These are phyloP conservation scores for Aspergillus sp. DNA, from an alignment of 2,329 filamentous ascomycete genomes.

Conservation along the genomic window DNA sequence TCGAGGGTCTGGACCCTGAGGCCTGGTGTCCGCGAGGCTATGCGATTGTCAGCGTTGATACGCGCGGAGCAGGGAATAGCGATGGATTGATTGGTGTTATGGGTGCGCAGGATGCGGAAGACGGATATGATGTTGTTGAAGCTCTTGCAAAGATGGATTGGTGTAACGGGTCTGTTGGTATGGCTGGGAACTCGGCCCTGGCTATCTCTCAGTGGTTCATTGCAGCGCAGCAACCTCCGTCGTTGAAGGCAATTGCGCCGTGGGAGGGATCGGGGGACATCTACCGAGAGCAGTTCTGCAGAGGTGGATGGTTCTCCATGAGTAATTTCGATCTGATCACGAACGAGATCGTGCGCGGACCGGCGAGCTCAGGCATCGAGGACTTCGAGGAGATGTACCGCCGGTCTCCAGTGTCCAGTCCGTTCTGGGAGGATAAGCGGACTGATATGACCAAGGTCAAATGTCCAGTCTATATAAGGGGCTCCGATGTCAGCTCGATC, in stretches of 20 bases:
- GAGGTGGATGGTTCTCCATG: constrained; percentile 42
- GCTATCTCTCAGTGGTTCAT: constrained; percentile 47
- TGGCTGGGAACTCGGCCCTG: constrained; percentile 47
- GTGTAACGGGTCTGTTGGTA: constrained; percentile 47
- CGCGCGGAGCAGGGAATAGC: constrained; percentile 32
- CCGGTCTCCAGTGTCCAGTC: constrained; percentile 31
- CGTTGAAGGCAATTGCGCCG: constrained; percentile 45
- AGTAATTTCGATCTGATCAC: constrained; percentile 46
- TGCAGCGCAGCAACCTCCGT: constrained; percentile 43
- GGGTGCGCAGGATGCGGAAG: constrained; percentile 47
- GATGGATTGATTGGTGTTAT: constrained; percentile 41
- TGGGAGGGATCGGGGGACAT: constrained; percentile 52
- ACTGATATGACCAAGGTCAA: constrained; percentile 38
- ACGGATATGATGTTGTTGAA: constrained; percentile 49
- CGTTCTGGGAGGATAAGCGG: constrained; percentile 41
- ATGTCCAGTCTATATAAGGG: constrained; percentile 37
- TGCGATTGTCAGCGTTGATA: constrained; percentile 37
- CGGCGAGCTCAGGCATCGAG: constrained; percentile 33
- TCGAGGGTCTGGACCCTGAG: constrained; percentile 45
- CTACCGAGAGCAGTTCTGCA: constrained; percentile 48
- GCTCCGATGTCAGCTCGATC: constrained; percentile 32
- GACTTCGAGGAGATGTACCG: constrained; percentile 46
- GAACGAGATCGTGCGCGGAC: constrained; percentile 37
- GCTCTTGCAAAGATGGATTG: constrained; percentile 42
- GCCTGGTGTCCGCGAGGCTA: constrained; percentile 33